phyloP scores from a whole-genome alignment of 129 eudicot species.

The Centella asiatica region DNA sequence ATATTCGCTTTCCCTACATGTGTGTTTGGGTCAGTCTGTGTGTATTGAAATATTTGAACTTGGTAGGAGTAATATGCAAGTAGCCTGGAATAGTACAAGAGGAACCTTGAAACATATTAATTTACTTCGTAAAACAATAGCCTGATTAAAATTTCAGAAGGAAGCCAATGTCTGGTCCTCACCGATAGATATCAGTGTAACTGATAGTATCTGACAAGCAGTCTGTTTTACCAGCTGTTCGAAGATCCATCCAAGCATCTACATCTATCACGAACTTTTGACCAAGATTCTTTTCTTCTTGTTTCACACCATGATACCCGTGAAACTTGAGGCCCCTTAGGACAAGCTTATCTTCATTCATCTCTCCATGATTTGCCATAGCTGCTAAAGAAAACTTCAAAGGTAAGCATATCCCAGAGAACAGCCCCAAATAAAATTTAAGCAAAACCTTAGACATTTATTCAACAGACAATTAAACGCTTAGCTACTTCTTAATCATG shows the following conservation, averaged over 20 bases:
- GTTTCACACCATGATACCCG: slow-evolving; percentile 83
- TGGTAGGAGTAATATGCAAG: too few species aligned
- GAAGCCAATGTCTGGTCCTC: slow-evolving; percentile 2
- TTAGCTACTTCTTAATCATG: too few species aligned
- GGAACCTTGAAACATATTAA: neutral
- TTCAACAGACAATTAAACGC: too few species aligned
- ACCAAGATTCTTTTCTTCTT: slow-evolving; percentile 69
- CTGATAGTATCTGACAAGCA: slow-evolving; percentile 62
- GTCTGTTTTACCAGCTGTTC: slow-evolving; percentile 60
- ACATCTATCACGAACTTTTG: slow-evolving; percentile 74
- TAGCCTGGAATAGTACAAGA: neutral
- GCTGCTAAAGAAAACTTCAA: neutral
- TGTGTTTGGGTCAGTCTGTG: too few species aligned
- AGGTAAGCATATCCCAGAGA: too few species aligned
- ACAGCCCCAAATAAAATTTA: neutral
- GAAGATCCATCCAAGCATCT: slow-evolving; percentile 95
- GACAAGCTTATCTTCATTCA: slow-evolving; percentile 60
- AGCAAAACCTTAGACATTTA: too few species aligned
- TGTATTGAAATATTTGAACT: too few species aligned
- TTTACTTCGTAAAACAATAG: too few species aligned
- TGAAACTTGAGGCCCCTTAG: slow-evolving; percentile 74
- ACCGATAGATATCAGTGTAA: slow-evolving; percentile 73
- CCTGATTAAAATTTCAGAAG: neutral
- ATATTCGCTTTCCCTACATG: too few species aligned
- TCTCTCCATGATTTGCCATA: slow-evolving; percentile 2